Evolutionary conservation across 83 land plant genomes (phyloP).

Genomic region (Picea mariana): DNA sequence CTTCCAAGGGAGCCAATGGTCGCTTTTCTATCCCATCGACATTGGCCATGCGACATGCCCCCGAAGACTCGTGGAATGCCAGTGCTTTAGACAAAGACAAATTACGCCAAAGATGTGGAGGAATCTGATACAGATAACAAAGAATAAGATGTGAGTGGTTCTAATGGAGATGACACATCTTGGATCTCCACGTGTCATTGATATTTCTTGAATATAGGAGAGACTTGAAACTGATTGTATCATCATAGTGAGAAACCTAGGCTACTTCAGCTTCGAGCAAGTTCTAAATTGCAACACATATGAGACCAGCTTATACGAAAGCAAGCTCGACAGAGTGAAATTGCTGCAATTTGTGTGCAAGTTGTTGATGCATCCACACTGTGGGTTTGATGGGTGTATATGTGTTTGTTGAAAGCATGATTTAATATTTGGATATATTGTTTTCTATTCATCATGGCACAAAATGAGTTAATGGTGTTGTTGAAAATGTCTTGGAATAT

Average conservation of each 20-base stretch:
- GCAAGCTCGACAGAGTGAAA: no score
- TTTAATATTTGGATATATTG: no score
- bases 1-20: slow-evolving; percentile 36
- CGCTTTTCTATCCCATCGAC: slow-evolving; percentile 28
- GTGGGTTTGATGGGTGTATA: no score
- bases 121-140: slow-evolving; percentile 54
- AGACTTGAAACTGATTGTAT: slow-evolving; percentile 83
- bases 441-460: no score
- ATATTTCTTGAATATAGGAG: slow-evolving; percentile 28
- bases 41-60: slow-evolving; percentile 16
- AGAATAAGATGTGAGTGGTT: slow-evolving; percentile 19
- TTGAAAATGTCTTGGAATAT: no score
- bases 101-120: slow-evolving; percentile 52
- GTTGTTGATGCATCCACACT: no score
- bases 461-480: no score
- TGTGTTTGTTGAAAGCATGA: no score
- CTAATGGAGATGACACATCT: slow-evolving; percentile 59
- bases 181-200: slow-evolving; percentile 18
- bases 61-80: slow-evolving; percentile 9
- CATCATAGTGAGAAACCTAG: slow-evolving; percentile 71
- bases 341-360: no score
- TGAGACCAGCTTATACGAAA: no score
- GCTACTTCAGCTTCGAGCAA: no score
- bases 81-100: slow-evolving; percentile 19
- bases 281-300: no score